Percentiles rank a stretch among this genome's conserved stretches.
phyloP scores from a whole-genome alignment of 129 eudicot species.

The Glebionis coronaria region DNA sequence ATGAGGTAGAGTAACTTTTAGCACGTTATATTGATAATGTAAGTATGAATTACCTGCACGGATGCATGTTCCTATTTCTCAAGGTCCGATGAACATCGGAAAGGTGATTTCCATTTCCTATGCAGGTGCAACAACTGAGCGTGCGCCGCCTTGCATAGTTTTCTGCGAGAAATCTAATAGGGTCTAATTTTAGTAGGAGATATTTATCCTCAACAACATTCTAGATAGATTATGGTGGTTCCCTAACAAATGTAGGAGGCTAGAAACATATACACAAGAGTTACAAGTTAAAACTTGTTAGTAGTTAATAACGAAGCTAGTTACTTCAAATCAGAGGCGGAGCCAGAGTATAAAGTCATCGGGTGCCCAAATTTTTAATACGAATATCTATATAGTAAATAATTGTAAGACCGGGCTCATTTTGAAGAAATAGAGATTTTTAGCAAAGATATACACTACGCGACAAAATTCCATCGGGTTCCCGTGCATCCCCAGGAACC shows the following conservation, averaged over 20 bases:
- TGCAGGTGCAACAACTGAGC: conserved; percentile 68
- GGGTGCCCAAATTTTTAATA: too few species aligned
- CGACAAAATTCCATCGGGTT: too few species aligned
- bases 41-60: conserved; percentile 47
- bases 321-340: too few species aligned
- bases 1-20: not conserved
- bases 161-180: conserved; percentile 75
- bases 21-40: not conserved
- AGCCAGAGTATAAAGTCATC: too few species aligned
- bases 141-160: conserved; percentile 84
- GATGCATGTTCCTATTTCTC: conserved; percentile 81
- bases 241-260: conserved; percentile 91
- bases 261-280: conserved; percentile 32
- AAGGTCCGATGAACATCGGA: conserved; percentile 44
- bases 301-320: too few species aligned
- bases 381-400: too few species aligned
- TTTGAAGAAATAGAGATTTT: too few species aligned
- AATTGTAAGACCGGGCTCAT: too few species aligned
- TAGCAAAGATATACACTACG: too few species aligned
- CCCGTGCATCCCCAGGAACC: too few species aligned
- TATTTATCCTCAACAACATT: conserved; percentile 68
- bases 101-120: conserved; percentile 99
- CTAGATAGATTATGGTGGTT: conserved; percentile 76
- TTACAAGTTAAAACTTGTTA: not conserved
- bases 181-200: conserved; percentile 72